Base-by-base conservation (phyloP, 2,329 filamentous ascomycete genomes). In the Ambrosiella cleistominuta region DNA sequence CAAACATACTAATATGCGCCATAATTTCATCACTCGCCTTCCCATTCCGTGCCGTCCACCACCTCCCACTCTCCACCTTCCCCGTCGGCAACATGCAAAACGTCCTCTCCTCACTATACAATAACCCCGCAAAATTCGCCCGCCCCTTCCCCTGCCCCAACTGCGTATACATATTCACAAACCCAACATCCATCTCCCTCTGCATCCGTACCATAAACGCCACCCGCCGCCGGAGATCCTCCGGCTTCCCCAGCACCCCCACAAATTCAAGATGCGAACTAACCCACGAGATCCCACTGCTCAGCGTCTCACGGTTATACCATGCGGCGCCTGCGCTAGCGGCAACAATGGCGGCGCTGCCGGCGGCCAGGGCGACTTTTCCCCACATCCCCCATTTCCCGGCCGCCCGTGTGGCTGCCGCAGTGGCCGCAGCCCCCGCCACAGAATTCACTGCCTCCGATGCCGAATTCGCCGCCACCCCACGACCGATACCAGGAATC, bases 221-320 rank as follows among this genome's bases (percentile, higher is more conserved):
- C 8, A 95, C 76, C 38, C 93, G 81, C 66, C 81, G 79, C 64
- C 83, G 82, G 63, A 97, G 74, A 66, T 95, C 89, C 64, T 90
- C 85, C 3, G 81, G 82, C n/a, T 87, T 82, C 53, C 86, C 85
- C 7, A 98, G 77, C 65, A 88, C 94, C 1, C 89, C 88, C 1
- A 97, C 87, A 65, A 97, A 98, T 68, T 93, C 87, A 35, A 98
- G 80, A 70, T 98, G 93, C 40, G 87, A 93, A 13, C 85, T 81
- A 12, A 87, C 87, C 89, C 90, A 97, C 8, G 75, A 75, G 72
- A 83, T 83, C 7, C 90, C 86, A 61, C 84, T 77, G 2, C 78
- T 80, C 61, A 97, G 80, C 62, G 88, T 82, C 38, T 94, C 86
- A 57, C 88, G 81, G 65, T 93, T 89, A 65, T 86, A 75, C 72